phyloP scores from a whole-genome alignment of 352 stramenopile genomes.

The Pythium monospermum region DNA sequence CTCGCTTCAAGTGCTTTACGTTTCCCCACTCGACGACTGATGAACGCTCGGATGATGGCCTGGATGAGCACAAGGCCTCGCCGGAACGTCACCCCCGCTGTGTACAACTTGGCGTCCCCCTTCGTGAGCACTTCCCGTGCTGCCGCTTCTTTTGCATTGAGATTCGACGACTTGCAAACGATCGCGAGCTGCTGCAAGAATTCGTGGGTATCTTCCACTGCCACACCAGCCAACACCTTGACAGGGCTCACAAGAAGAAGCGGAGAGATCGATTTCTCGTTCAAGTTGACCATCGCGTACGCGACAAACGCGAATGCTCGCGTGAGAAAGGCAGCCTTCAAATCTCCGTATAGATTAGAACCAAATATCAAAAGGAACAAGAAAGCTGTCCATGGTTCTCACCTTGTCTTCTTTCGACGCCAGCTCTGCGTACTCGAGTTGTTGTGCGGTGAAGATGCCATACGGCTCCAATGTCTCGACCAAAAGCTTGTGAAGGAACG shows the following conservation, averaged over 20 bases:
- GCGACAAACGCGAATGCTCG: constrained; percentile 72
- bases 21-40: constrained; percentile 37
- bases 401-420: constrained; percentile 75
- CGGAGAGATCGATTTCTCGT: constrained; percentile 49
- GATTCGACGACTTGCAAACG: constrained; percentile 43
- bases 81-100: constrained; percentile 65
- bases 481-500: constrained; percentile 78
- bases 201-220: constrained; percentile 60
- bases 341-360: neutral
- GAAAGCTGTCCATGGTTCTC: neutral
- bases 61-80: constrained; percentile 67
- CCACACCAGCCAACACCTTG: constrained; percentile 71
- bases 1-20: constrained; percentile 16
- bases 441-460: constrained; percentile 60
- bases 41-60: constrained; percentile 60
- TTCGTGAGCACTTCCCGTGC: constrained; percentile 53
- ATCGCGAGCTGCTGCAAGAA: constrained; percentile 71
- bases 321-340: constrained; percentile 69
- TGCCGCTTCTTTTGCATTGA: constrained; percentile 45
- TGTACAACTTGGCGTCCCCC: constrained; percentile 67
- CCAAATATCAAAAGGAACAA: neutral
- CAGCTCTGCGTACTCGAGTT: constrained; percentile 57
- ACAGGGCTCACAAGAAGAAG: constrained; percentile 78
- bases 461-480: constrained; percentile 55
- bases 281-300: constrained; percentile 39